These are phyloP conservation scores for Talaromyces sp. DNA, from an alignment of 2,329 filamentous ascomycete genomes.

Conservation along the genomic window DNA sequence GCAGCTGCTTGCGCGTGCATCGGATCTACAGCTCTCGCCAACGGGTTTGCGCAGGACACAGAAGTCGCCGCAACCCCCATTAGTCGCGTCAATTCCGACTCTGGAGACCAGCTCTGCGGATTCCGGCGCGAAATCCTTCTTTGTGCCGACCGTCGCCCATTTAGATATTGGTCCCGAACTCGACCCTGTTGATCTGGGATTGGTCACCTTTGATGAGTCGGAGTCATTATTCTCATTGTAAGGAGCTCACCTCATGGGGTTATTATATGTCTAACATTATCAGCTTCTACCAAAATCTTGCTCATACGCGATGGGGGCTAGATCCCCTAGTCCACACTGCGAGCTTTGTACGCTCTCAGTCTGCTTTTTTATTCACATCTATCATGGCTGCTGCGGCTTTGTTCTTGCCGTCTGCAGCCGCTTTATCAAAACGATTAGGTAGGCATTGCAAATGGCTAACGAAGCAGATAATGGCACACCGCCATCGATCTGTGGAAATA, in stretches of 20 bases:
- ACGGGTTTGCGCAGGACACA: constrained; percentile 27
- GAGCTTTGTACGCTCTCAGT: constrained; percentile 67
- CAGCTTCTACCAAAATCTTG: constrained; percentile 70
- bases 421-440: constrained; percentile 67
- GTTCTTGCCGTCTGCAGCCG: constrained; percentile 65
- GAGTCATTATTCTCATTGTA: constrained; percentile 67
- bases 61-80: constrained; percentile 29
- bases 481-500: constrained; percentile 72
- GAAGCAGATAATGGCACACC: constrained; percentile 62
- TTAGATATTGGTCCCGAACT: constrained; percentile 66
- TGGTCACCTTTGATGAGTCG: constrained; percentile 68
- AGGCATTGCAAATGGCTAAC: constrained; percentile 66
- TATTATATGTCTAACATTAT: not conserved
- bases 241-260: constrained; percentile 33
- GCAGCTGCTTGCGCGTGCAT: constrained; percentile 72
- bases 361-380: constrained; percentile 72
- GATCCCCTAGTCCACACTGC: constrained; percentile 68
- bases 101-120: constrained; percentile 8
- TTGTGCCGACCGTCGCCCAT: constrained; percentile 65
- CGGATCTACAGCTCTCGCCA: constrained; percentile 64
- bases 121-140: constrained; percentile 61
- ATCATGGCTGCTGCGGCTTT: constrained; percentile 69
- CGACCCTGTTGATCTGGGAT: constrained; percentile 69
- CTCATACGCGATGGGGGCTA: constrained; percentile 74
- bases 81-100: constrained; percentile 44